These are phyloP conservation scores for Juncus effusus DNA, from an alignment of 176 grass and related monocot genomes.

Conservation along the genomic window DNA sequence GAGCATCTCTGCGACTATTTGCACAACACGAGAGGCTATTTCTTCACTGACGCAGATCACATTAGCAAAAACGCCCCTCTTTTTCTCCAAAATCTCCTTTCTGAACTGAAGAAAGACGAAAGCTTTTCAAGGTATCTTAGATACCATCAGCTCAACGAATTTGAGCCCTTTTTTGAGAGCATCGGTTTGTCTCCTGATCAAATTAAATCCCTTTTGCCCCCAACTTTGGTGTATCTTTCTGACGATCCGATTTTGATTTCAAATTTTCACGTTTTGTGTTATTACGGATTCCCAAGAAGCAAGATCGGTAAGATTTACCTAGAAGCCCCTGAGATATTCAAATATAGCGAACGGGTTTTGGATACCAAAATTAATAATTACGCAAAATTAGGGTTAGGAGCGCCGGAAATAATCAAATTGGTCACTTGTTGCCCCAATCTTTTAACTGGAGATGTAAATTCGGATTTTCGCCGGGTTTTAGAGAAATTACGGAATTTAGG, in stretches of 20 bases:
- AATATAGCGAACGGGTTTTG: conserved; percentile 29
- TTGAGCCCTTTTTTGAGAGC: conserved; percentile 64
- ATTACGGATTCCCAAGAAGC: conserved; percentile 44
- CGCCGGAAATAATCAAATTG: conserved; percentile 40
- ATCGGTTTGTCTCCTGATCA: conserved; percentile 38
- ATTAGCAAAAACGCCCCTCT: conserved; percentile 49
- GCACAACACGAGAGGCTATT: conserved; percentile 32
- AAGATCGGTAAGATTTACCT: conserved; percentile 55
- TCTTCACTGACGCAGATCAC: conserved; percentile 40
- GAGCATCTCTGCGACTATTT: conserved; percentile 46
- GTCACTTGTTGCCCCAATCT: conserved; percentile 43
- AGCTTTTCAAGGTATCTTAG: conserved; percentile 33
- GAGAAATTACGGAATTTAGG: conserved; percentile 42
- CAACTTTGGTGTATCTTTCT: conserved; percentile 35
- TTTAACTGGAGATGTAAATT: conserved; percentile 37
- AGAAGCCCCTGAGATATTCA: conserved; percentile 46
- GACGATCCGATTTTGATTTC: conserved; percentile 42
- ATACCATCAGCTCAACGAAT: conserved; percentile 55
- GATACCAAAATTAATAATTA: conserved; percentile 36
- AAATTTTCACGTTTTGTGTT: conserved; percentile 47
- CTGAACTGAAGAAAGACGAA: conserved; percentile 14
- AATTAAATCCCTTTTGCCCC: conserved; percentile 37
- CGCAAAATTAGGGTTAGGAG: conserved; percentile 40
- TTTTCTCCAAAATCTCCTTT: conserved; percentile 37
- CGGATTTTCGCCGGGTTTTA: conserved; percentile 36